Evolutionary conservation across 179 eudicot species (phyloP).

Genomic region (Corrigiola litoralis): DNA sequence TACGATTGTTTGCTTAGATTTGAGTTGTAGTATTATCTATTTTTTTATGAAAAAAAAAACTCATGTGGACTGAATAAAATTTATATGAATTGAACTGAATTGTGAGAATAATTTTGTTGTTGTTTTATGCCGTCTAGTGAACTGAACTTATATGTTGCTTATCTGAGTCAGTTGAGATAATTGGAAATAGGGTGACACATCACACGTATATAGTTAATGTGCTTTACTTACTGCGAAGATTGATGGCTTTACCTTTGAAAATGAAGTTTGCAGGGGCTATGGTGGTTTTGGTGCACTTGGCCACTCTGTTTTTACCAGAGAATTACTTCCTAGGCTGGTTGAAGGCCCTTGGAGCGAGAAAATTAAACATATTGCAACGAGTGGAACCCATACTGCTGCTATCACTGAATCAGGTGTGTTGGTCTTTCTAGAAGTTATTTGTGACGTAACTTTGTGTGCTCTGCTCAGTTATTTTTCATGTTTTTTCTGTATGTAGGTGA

Average conservation of each 20-base stretch:
- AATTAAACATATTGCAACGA: slow-evolving; percentile 70
- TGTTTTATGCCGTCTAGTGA: too few species aligned
- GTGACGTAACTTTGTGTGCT: background rate
- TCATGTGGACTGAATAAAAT: too few species aligned
- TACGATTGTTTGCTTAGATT: too few species aligned
- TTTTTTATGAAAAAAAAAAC: too few species aligned
- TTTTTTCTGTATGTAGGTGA: slow-evolving; percentile 45
- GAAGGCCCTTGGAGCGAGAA: slow-evolving; percentile 73
- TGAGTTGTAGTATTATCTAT: too few species aligned
- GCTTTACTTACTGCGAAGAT: slow-evolving; percentile 20
- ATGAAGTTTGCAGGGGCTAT: slow-evolving; percentile 96
- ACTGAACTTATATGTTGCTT: too few species aligned
- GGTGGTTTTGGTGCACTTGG: slow-evolving; percentile 99
- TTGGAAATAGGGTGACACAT: too few species aligned
- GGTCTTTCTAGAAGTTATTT: too few species aligned
- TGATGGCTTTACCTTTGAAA: slow-evolving; percentile 38
- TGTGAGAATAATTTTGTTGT: too few species aligned
- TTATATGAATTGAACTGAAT: too few species aligned
- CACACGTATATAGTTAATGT: too few species aligned
- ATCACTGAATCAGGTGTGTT: slow-evolving; percentile 68
- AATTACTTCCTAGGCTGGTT: slow-evolving; percentile 70
- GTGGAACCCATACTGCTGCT: slow-evolving; percentile 96
- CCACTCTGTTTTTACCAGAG: slow-evolving; percentile 80
- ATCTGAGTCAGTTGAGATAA: too few species aligned
- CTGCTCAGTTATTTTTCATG: background rate